Evolutionary conservation across 805 yeast species (phyloP), one percentile per base, ranked within the genome.

Genomic region (Teunomyces tritomae): DNA sequence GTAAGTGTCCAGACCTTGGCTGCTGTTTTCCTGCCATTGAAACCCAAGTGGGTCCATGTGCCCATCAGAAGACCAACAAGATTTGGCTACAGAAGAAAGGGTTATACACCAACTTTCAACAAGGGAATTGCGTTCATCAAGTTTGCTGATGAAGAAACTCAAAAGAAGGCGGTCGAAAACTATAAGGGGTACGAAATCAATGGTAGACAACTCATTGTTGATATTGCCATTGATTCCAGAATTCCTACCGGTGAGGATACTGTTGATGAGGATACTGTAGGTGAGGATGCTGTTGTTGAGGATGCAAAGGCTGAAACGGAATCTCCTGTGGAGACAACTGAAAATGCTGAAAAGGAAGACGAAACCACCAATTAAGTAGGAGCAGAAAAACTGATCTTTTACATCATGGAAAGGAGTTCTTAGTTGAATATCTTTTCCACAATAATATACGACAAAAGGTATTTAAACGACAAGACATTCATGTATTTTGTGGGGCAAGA

Each of bases 41-140:
- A 73, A 40, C 84, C 87, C 9, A 68, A 68, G 47, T 79, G 82
- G 80, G 76, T 82, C 44, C 79, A 79, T 49, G 80, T 85, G 20
- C 89, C 89, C 47, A 65, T 72, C 42, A 74, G 77, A 54, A 70
- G 65, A 35, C 64, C 80, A 14, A 79, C 84, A 13, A 63, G 58
- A 43, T 65, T 64, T 45, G 57, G 79, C 24, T 66, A 74, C 51
- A 68, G 70, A 57, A 67, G 70, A 48, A 78, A 79, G 42, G 71
- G 76, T 51, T 67, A 67, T 51, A 48, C 35, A 35, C 52, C 55
- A 14, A 67, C 80, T 47, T 76, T 69, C 58, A 80, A 80, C 58
- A 80, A 79, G 59, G 90, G 90, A 37, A 80, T 79, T 63, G 87
- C 85, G 3, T 80, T 85, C 60, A 79, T 83, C 53, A 78, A 78